A percentile compares a stretch with the other conserved stretches of the same genome.
Evolutionary conservation across 2,329 filamentous ascomycete genomes (phyloP).

Genomic region (Xylariaceae sp.): DNA sequence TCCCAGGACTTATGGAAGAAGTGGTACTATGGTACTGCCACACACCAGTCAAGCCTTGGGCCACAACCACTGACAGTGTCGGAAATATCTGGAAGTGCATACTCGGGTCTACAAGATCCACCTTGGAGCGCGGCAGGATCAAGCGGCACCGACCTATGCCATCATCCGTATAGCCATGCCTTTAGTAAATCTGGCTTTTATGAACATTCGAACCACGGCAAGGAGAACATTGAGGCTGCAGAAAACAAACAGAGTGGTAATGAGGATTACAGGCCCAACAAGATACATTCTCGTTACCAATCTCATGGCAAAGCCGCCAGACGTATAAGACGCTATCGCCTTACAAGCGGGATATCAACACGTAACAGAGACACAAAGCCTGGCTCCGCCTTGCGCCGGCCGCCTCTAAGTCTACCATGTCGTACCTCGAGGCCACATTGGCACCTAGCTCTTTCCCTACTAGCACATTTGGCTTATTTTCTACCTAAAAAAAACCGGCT

Average conservation of each 20-base stretch:
- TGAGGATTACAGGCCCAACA: neutral
- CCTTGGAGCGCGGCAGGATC: constrained; percentile 22
- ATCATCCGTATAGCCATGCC: constrained; percentile 13
- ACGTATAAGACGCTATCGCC: neutral
- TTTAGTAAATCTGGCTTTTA: constrained; percentile 14
- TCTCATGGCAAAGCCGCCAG: neutral
- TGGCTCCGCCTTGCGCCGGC: neutral
- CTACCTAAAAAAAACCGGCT: too few species aligned
- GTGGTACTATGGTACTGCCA: constrained; percentile 34
- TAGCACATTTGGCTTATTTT: constrained; percentile 2
- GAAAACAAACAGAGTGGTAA: constrained; percentile 1
- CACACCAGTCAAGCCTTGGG: constrained; percentile 22
- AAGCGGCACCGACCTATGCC: constrained; percentile 22
- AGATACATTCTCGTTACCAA: neutral
- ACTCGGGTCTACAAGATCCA: constrained; percentile 27
- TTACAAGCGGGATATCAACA: neutral
- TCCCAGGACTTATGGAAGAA: constrained; percentile 23
- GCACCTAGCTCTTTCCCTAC: constrained; percentile 1
- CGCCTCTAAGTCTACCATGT: neutral
- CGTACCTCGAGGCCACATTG: neutral
- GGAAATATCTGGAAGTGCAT: constrained; percentile 35
- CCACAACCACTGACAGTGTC: constrained; percentile 30
- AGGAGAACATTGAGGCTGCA: constrained; percentile 21
- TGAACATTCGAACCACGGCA: constrained; percentile 20
- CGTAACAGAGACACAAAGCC: neutral